These are phyloP conservation scores for Sutorius australiensis DNA, from an alignment of 768 basidiomycete genomes.

Conservation along the genomic window DNA sequence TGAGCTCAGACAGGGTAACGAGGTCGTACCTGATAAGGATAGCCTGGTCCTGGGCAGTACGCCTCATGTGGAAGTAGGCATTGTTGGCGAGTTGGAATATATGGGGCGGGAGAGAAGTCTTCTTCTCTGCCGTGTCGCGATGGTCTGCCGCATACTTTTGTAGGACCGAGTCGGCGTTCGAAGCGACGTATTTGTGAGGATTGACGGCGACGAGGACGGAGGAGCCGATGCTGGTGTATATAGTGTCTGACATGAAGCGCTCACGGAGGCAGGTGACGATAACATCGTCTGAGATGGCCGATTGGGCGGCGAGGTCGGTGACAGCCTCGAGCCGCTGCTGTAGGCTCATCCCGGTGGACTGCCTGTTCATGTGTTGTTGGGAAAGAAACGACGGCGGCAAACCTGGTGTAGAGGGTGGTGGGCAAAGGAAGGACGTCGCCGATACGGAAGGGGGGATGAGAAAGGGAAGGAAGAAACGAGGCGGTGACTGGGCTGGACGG, in stretches of 20 bases:
- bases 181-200: constrained; percentile 84
- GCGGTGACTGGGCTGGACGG: constrained; percentile 10
- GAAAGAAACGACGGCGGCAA: not conserved
- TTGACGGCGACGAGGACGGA: constrained; percentile 82
- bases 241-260: constrained; percentile 78
- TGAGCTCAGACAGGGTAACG: not conserved
- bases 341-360: constrained; percentile 41
- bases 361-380: constrained; percentile 35
- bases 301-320: constrained; percentile 64
- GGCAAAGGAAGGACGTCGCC: not conserved
- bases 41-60: constrained; percentile 91
- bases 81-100: constrained; percentile 89
- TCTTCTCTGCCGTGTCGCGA: constrained; percentile 64
- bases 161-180: constrained; percentile 79
- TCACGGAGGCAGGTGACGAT: constrained; percentile 83
- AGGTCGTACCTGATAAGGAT: constrained; percentile 73
- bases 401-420: not conserved
- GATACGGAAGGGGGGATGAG: constrained; percentile 8
- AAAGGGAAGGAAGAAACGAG: constrained; percentile 20
- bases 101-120: constrained; percentile 69
- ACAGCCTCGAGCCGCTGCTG: constrained; percentile 73
- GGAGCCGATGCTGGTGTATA: constrained; percentile 73
- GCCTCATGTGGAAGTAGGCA: constrained; percentile 93
- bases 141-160: constrained; percentile 87
- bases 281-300: constrained; percentile 74